phyloP scores from a whole-genome alignment of 148 eudicot genomes.

The Dianthus caryophyllus region DNA sequence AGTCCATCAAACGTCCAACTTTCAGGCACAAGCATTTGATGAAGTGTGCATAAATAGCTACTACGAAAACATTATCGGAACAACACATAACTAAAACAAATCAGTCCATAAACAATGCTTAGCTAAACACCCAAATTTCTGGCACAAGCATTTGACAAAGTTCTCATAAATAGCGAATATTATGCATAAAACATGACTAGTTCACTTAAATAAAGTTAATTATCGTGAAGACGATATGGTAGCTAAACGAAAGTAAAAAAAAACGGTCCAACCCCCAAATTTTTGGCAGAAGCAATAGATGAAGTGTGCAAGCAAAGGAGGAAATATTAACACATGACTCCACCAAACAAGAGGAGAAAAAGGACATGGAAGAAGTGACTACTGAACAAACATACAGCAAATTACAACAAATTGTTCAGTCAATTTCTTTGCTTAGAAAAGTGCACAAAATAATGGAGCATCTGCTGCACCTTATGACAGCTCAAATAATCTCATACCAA shows the following conservation, averaged over 20 bases:
- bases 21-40: too few species aligned
- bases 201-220: too few species aligned
- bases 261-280: not conserved
- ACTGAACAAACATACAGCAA: constrained; percentile 9
- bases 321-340: not conserved
- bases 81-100: not conserved
- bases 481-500: constrained; percentile 12
- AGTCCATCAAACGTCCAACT: too few species aligned
- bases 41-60: too few species aligned
- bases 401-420: constrained; percentile 5
- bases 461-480: constrained; percentile 35
- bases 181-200: too few species aligned
- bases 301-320: not conserved
- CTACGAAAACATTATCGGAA: not conserved
- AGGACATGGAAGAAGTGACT: not conserved
- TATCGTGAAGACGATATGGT: too few species aligned
- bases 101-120: not conserved
- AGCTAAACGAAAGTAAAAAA: not conserved
- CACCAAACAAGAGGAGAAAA: constrained; percentile 1
- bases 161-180: too few species aligned
- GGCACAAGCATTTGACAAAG: too few species aligned
- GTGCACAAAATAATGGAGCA: constrained; percentile 19
- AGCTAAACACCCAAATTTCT: constrained; percentile 5
- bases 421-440: constrained; percentile 14
- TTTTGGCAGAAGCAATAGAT: constrained; percentile 12